phyloP scores from a whole-genome alignment of 129 eudicot species.

The Ambrosia artemisiifolia region DNA sequence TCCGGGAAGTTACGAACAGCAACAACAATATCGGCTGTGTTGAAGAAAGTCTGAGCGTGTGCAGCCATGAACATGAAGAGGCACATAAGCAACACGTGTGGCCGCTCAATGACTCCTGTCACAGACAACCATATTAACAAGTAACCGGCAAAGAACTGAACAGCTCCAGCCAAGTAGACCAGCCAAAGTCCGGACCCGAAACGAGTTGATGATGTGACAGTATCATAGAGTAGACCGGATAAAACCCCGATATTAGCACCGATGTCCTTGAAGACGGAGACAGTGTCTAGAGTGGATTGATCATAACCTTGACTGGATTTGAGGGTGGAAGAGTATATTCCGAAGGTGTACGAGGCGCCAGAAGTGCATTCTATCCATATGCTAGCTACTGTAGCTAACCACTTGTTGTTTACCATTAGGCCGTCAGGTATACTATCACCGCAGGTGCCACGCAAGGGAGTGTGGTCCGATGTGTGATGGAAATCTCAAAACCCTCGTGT shows the following conservation, averaged over 20 bases:
- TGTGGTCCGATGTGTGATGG: no score
- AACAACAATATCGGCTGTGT: conserved; percentile 67
- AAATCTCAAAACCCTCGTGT: no score
- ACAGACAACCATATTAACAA: conserved; percentile 72
- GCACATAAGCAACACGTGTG: conserved; percentile 57
- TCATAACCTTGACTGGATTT: conserved; percentile 69
- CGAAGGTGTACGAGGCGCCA: conserved; percentile 81
- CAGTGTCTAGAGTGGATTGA: conserved; percentile 78
- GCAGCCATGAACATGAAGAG: conserved; percentile 73
- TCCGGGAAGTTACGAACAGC: conserved; percentile 73
- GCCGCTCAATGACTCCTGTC: conserved; percentile 44
- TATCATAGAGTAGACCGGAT: conserved; percentile 72
- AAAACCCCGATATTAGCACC: conserved; percentile 80
- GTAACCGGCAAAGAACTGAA: conserved; percentile 70
- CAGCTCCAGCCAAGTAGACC: conserved; percentile 65
- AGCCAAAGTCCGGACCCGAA: conserved; percentile 44
- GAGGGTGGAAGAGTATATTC: conserved; percentile 73
- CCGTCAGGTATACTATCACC: no score
- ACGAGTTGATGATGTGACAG: conserved; percentile 15
- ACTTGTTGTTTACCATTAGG: conserved; percentile 43
- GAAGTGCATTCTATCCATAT: conserved; percentile 81
- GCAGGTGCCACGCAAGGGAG: no score
- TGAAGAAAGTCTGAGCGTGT: conserved; percentile 87
- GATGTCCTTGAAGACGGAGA: conserved; percentile 93
- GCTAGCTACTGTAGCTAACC: conserved; percentile 76